Percentiles rank a stretch among this genome's conserved stretches.
Evolutionary conservation across 2,329 filamentous ascomycete genomes (phyloP).

Genomic region (Beauveria medogensis): DNA sequence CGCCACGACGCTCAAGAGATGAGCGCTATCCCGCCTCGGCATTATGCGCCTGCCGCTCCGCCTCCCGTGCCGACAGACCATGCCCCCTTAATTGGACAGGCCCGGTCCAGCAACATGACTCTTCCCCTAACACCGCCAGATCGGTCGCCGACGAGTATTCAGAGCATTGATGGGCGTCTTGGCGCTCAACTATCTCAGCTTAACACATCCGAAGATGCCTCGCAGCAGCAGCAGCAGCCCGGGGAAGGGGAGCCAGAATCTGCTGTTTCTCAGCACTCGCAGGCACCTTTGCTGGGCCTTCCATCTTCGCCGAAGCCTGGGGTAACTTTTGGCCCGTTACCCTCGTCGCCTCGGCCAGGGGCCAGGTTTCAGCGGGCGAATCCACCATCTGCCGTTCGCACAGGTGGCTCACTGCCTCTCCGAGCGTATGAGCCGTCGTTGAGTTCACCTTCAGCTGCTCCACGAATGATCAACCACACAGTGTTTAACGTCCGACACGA

Average conservation of each 20-base stretch:
- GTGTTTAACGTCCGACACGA: constrained; percentile 48
- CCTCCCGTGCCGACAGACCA: constrained; percentile 47
- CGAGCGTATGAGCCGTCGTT: constrained; percentile 54
- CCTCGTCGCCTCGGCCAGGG: constrained; percentile 43
- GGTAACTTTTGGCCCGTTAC: constrained; percentile 30
- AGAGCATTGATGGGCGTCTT: constrained; percentile 50
- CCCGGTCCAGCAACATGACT: constrained; percentile 16
- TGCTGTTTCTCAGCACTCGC: constrained; percentile 43
- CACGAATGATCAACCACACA: constrained; percentile 52
- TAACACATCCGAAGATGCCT: constrained; percentile 29
- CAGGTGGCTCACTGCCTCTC: constrained; percentile 49
- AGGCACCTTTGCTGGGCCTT: constrained; percentile 43
- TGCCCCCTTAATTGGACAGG: constrained; percentile 25
- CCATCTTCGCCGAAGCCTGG: constrained; percentile 34
- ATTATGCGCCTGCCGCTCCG: constrained; percentile 49
- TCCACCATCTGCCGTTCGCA: constrained; percentile 46
- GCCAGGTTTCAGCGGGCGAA: constrained; percentile 41
- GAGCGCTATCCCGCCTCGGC: constrained; percentile 47
- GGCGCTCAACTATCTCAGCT: constrained; percentile 29
- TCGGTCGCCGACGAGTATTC: constrained; percentile 32
- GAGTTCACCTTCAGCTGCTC: constrained; percentile 39
- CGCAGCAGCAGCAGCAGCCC: constrained; percentile 26
- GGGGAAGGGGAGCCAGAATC: constrained; percentile 42
- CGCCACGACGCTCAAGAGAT: constrained; percentile 48
- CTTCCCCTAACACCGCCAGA: constrained; percentile 23